These are phyloP conservation scores for Atalantia buxifolia DNA, from an alignment of 345 rosid genomes.

Conservation along the genomic window DNA sequence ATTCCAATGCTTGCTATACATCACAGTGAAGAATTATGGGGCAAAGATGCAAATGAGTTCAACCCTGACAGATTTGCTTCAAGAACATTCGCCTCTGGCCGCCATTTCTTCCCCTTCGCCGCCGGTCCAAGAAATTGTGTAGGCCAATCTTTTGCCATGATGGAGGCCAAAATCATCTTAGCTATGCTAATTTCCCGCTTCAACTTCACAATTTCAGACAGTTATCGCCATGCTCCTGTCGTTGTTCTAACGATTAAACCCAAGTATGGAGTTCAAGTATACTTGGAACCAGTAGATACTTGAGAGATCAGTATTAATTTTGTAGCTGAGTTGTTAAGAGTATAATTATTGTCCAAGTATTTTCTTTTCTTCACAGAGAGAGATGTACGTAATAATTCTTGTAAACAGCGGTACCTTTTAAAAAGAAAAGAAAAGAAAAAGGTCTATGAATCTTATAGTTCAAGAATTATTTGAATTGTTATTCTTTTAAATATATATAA, in stretches of 20 bases:
- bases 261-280: conserved; percentile 68
- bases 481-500: too few species aligned
- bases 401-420: neutral
- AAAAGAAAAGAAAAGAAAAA: too few species aligned
- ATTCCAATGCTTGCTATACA: conserved; percentile 91
- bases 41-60: conserved; percentile 80
- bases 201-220: conserved; percentile 50
- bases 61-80: conserved; percentile 72
- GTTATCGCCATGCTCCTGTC: conserved; percentile 73
- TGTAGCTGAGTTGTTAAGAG: neutral
- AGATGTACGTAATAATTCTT: neutral
- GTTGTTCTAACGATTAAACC: conserved; percentile 72
- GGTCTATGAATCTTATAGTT: neutral
- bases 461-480: neutral
- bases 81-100: conserved; percentile 39
- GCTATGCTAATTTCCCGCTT: conserved; percentile 64
- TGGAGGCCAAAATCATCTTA: conserved; percentile 77
- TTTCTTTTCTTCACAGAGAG: neutral
- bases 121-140: conserved; percentile 79
- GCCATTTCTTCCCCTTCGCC: conserved; percentile 76
- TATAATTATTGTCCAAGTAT: neutral
- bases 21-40: conserved; percentile 87
- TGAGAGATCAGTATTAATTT: conserved; percentile 2
- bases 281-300: conserved; percentile 41
- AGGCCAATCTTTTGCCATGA: conserved; percentile 76